phyloP scores from a whole-genome alignment of 305 asterid species.

The Fraxinus sp. region DNA sequence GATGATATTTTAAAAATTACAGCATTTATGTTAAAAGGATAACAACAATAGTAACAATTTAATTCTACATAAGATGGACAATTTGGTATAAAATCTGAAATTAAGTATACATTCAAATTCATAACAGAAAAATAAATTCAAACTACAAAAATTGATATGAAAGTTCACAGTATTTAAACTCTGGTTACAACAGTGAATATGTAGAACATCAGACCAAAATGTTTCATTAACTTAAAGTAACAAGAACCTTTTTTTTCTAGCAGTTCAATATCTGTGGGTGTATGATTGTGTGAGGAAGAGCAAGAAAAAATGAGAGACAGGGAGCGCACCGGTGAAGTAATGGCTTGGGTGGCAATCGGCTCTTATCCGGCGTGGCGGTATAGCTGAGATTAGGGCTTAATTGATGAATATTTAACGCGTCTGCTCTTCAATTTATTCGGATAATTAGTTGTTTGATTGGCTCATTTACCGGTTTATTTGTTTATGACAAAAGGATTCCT shows the following conservation, averaged over 20 bases:
- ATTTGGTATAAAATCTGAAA: not conserved
- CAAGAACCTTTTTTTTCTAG: not conserved
- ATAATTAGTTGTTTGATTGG: not conserved
- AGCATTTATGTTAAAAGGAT: not conserved
- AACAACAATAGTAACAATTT: not conserved
- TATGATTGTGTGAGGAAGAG: not conserved
- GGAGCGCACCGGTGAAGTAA: not conserved
- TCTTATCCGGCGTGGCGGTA: conserved; percentile 1
- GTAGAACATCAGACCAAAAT: not conserved
- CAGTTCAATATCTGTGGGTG: not conserved
- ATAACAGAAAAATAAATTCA: not conserved
- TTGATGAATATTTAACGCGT: not conserved
- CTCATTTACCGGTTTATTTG: not conserved
- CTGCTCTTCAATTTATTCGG: not conserved
- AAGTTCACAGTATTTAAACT: not conserved
- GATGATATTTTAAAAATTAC: not conserved
- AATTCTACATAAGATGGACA: not conserved
- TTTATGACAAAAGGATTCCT: not conserved
- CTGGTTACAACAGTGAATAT: not conserved
- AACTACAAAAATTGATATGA: not conserved
- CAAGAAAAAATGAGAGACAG: not conserved
- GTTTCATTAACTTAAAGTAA: not conserved
- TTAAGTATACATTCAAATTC: not conserved
- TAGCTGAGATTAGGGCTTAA: not conserved
- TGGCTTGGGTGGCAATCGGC: not conserved